Evolutionary conservation across 306 rosid genomes (phyloP).

Genomic region (Vigna hirtella): DNA sequence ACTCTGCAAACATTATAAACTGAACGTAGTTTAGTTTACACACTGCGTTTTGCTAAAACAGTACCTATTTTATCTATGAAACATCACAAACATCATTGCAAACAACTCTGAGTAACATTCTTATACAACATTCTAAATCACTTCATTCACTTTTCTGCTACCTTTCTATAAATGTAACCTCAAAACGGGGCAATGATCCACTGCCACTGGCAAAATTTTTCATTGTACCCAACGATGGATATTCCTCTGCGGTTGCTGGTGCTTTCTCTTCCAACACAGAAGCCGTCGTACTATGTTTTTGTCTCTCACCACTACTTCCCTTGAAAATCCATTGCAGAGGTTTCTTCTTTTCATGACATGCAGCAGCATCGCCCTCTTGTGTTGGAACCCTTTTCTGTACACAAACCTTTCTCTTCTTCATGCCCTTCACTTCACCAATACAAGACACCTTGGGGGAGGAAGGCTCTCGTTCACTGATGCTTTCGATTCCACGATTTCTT

Average conservation of each 20-base stretch:
- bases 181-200: conserved; percentile 38
- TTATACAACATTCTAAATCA: background rate
- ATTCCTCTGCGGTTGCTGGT: background rate
- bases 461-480: conserved; percentile 50
- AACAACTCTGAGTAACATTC: background rate
- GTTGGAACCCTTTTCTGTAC: background rate
- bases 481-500: conserved; percentile 35
- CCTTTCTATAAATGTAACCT: conserved; percentile 3
- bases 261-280: conserved; percentile 2
- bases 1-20: too few relatives aligned
- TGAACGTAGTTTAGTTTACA: too few relatives aligned
- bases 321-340: conserved; percentile 13
- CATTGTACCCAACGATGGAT: conserved; percentile 44
- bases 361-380: background rate
- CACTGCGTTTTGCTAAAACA: too few relatives aligned
- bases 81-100: too few relatives aligned
- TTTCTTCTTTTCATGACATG: conserved; percentile 27
- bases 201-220: conserved; percentile 41
- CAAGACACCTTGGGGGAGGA: conserved; percentile 61
- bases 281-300: background rate
- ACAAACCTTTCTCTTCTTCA: conserved; percentile 23
- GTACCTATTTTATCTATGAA: too few relatives aligned
- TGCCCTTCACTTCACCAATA: conserved; percentile 50
- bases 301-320: background rate
- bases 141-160: background rate